phyloP scores from a whole-genome alignment of 345 rosid species.

The Gossypium raimondii region DNA sequence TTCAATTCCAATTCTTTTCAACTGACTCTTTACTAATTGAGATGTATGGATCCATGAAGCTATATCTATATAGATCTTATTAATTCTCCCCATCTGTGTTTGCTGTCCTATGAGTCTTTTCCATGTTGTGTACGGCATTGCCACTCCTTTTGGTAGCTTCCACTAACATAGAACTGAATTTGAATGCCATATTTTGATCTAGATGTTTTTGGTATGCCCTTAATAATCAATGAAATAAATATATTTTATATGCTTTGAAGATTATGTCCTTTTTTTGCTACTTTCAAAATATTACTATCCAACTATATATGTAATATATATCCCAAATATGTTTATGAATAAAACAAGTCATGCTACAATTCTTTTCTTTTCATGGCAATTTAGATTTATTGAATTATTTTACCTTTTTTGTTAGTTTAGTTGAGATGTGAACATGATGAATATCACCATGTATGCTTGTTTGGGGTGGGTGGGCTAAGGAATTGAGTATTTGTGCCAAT shows the following conservation, averaged over 20 bases:
- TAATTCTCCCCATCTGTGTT: neutral
- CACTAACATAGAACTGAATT: no score
- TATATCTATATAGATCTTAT: neutral
- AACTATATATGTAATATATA: constrained; percentile 5
- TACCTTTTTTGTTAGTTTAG: neutral
- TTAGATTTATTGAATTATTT: neutral
- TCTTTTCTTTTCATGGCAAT: neutral
- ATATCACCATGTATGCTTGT: neutral
- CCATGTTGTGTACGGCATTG: neutral
- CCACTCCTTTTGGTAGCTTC: no score
- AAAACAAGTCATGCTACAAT: neutral
- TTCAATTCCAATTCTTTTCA: neutral
- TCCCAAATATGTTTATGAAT: neutral
- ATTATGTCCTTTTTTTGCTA: neutral
- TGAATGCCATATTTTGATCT: no score
- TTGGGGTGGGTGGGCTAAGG: neutral
- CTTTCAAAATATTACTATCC: neutral
- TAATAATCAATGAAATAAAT: neutral
- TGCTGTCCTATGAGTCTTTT: neutral
- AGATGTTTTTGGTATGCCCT: no score
- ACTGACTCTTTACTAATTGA: no score
- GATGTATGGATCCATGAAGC: neutral
- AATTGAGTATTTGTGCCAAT: neutral
- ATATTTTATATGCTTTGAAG: neutral
- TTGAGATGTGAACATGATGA: neutral